Conservation (phyloP, 2,329 filamentous ascomycete species). For the Alternaria sp. region DNA sequence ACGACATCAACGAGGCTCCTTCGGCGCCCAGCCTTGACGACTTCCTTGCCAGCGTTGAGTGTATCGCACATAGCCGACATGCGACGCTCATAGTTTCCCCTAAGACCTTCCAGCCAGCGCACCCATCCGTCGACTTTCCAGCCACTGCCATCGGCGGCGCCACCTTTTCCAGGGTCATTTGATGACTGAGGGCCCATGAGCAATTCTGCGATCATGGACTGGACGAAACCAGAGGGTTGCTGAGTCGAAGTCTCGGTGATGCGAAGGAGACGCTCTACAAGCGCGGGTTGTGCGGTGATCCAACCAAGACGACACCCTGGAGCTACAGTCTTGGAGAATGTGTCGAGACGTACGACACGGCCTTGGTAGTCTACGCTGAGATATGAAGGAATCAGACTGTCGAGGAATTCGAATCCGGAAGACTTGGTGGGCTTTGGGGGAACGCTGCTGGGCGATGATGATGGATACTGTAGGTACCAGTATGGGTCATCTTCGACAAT, state of each 20-base stretch:
- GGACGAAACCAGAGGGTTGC: slow-evolving; percentile 89
- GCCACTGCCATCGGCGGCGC: slow-evolving; percentile 63
- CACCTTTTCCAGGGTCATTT: slow-evolving; percentile 56
- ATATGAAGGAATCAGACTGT: slow-evolving; percentile 84
- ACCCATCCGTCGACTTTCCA: slow-evolving; percentile 91
- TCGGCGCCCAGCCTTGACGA: slow-evolving; percentile 69
- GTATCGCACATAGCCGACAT: slow-evolving; percentile 81
- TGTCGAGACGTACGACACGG: slow-evolving; percentile 88
- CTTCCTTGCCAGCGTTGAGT: slow-evolving; percentile 73
- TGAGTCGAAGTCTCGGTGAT: slow-evolving; percentile 82
- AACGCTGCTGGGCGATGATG: slow-evolving; percentile 60
- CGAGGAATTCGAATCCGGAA: slow-evolving; percentile 79
- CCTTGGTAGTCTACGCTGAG: slow-evolving; percentile 84
- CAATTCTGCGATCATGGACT: slow-evolving; percentile 80
- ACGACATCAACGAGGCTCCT: slow-evolving; percentile 43
- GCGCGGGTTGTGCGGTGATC: slow-evolving; percentile 83
- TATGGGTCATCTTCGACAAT: slow-evolving; percentile 96
- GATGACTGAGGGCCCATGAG: slow-evolving; percentile 75
- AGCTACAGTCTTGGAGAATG: slow-evolving; percentile 92
- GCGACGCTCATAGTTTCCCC: slow-evolving; percentile 83
- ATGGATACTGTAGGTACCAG: slow-evolving; percentile 92
- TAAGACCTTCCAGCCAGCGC: slow-evolving; percentile 86
- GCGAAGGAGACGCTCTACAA: slow-evolving; percentile 77
- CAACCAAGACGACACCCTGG: slow-evolving; percentile 91
- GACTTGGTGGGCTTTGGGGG: slow-evolving; percentile 57